Conservation (phyloP, 176 grass and related monocot species). For the Paspalum notatum region DNA sequence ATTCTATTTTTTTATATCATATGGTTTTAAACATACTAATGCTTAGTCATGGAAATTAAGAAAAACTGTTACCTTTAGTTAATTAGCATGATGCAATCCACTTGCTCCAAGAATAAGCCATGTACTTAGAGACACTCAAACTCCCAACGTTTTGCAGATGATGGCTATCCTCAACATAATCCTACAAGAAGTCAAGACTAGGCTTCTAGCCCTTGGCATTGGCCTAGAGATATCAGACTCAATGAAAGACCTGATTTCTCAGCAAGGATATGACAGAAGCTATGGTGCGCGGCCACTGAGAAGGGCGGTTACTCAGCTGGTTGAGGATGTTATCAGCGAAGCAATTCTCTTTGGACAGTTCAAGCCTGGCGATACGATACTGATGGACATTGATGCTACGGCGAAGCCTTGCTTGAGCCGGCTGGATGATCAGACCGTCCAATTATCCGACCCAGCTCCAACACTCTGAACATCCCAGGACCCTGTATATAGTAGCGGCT, state of each 20-base stretch:
- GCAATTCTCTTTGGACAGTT: slow-evolving; percentile 81
- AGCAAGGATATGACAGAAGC: slow-evolving; percentile 78
- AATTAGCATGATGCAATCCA: neutral
- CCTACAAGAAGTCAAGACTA: slow-evolving; percentile 74
- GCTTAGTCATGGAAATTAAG: slow-evolving; percentile 3
- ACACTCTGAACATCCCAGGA: slow-evolving; percentile 39
- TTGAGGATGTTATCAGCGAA: slow-evolving; percentile 89
- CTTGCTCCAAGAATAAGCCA: slow-evolving; percentile 12
- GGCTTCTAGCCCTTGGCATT: slow-evolving; percentile 68
- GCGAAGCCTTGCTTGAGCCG: slow-evolving; percentile 74
- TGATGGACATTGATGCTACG: slow-evolving; percentile 68
- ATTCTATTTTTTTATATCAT: neutral
- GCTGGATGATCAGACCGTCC: slow-evolving; percentile 55
- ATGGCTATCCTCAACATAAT: slow-evolving; percentile 85
- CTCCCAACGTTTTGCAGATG: slow-evolving; percentile 57
- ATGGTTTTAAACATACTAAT: slow-evolving; percentile 1
- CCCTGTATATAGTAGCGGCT: slow-evolving; percentile 30
- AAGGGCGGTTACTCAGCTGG: slow-evolving; percentile 69
- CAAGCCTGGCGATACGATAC: slow-evolving; percentile 75
- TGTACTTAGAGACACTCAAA: slow-evolving; percentile 20
- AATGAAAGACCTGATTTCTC: slow-evolving; percentile 63
- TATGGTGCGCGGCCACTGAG: slow-evolving; percentile 83
- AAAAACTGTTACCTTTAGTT: neutral
- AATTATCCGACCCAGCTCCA: slow-evolving; percentile 69
- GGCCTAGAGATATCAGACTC: slow-evolving; percentile 73